Evolutionary conservation across 1,284 basidiomycete genomes (phyloP).

Genomic region (Ganoderma multipileum): DNA sequence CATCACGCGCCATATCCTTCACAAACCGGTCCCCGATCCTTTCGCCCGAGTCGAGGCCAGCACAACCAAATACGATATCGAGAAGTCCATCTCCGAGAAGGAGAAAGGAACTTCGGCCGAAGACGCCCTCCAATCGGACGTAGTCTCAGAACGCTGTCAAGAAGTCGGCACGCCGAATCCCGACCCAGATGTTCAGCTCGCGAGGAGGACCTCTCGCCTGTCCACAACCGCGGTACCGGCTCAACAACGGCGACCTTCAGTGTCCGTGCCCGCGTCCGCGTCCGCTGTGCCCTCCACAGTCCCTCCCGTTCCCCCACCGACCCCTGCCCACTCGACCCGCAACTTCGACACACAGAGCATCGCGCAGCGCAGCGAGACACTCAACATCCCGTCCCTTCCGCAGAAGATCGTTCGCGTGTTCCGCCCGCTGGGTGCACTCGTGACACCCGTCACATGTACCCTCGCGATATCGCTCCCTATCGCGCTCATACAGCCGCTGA

Average conservation of each 20-base stretch:
- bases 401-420: conserved; percentile 30
- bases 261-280: neutral
- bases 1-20: conserved; percentile 36
- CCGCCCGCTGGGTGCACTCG: conserved; percentile 37
- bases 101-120: conserved; percentile 5
- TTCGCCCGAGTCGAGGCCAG: neutral
- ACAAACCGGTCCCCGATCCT: conserved; percentile 4
- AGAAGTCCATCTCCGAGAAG: conserved; percentile 22
- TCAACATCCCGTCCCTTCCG: conserved; percentile 22
- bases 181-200: conserved; percentile 44
- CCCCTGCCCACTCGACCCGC: conserved; percentile 20
- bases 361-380: conserved; percentile 18
- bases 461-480: conserved; percentile 54
- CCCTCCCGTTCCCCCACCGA: conserved; percentile 28
- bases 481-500: conserved; percentile 56
- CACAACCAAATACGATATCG: conserved; percentile 17
- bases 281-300: conserved; percentile 14
- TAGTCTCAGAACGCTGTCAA: conserved; percentile 10
- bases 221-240: conserved; percentile 32
- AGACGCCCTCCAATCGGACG: conserved; percentile 1
- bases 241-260: conserved; percentile 20
- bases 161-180: conserved; percentile 19
- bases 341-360: conserved; percentile 21
- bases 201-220: conserved; percentile 39
- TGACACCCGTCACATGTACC: conserved; percentile 53